Base-by-base conservation (phyloP, 2,329 filamentous ascomycete genomes). In the Cercospora beticola region DNA sequence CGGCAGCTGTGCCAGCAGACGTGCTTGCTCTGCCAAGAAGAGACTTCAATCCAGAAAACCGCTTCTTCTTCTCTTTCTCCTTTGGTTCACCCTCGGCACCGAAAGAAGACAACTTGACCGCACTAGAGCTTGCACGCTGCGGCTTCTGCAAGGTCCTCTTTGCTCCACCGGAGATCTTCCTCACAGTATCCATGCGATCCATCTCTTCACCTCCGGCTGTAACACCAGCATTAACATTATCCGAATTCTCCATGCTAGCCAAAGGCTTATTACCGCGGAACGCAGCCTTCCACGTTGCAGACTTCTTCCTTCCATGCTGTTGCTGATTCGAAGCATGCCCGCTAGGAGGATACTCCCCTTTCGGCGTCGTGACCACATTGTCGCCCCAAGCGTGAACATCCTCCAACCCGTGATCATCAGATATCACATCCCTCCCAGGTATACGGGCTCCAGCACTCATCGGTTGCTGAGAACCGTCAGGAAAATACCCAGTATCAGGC, bases 1-100 rank as follows among this genome's bases (percentile, higher is more conserved):
- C 49, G 10, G 4, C 23, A 54, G 10, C 65, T 12, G n/a, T 16
- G 43, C 77, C 72, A 10, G 74, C 76, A 36, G 65, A 62, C 12
- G 79, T 78, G 36, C 76, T 78, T 9, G 77, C 79, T 33, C 82
- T 77, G 31, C 79, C 76, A 64, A 85, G 83, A 0, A 85, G 70
- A 36, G 78, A 80, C 4, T 82, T 81, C 10, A 85, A 70, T 3
- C 78, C 73, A 1, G 83, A 84, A 59, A 83, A 83, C 36, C 82
- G 78, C 65, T 82, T 83, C 70, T 83, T 83, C 62, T 77, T 77
- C 56, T 59, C 56, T n/a, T 59, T 59, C 28, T 59, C 28, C 9
- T 59, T 36, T 36, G 30, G n/a, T 8, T 36, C 28, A 59, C 31
- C 28, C 31, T 26, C 28, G 40, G 73, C 72, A 54, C 6, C 21